phyloP scores from a whole-genome alignment of 2,329 filamentous ascomycete genomes.

The Colletotrichum endophyticum region DNA sequence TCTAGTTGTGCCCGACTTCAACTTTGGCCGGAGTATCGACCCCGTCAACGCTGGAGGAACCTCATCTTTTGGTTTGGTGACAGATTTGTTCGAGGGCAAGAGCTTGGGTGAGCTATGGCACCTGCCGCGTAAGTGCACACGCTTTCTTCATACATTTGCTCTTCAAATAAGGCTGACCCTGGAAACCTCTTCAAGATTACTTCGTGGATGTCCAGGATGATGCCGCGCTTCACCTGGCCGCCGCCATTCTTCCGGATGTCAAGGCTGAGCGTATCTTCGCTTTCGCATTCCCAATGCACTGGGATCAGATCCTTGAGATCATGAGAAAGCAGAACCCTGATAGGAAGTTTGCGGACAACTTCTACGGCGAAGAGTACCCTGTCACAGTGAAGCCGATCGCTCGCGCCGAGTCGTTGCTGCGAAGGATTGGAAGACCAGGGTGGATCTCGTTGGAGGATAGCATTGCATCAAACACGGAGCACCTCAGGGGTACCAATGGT shows the following conservation, averaged over 20 bases:
- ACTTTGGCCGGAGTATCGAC: slow-evolving; percentile 28
- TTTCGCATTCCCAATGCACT: slow-evolving; percentile 51
- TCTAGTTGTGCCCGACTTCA: slow-evolving; percentile 32
- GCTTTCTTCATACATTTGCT: not conserved
- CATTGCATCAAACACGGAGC: not conserved
- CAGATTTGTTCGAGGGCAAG: slow-evolving; percentile 25
- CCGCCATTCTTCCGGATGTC: slow-evolving; percentile 49
- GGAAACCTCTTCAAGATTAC: slow-evolving; percentile 36
- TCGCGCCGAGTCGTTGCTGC: not conserved
- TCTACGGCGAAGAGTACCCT: not conserved
- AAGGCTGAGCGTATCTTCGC: slow-evolving; percentile 57
- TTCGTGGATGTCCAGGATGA: slow-evolving; percentile 52
- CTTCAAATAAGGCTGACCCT: not conserved
- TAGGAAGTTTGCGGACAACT: slow-evolving; percentile 22
- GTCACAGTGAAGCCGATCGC: slow-evolving; percentile 1
- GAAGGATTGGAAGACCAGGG: not conserved
- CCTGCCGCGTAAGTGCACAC: not conserved
- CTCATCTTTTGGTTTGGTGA: slow-evolving; percentile 24
- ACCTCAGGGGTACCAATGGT: not conserved
- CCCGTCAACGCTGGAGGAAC: slow-evolving; percentile 20
- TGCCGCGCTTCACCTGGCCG: slow-evolving; percentile 58
- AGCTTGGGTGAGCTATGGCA: not conserved
- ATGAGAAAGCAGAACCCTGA: slow-evolving; percentile 24
- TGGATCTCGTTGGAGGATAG: not conserved
- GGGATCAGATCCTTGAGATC: slow-evolving; percentile 42